A percentile compares a stretch with the other conserved stretches of the same genome.
Evolutionary conservation across 805 yeast species (phyloP).

Genomic region (Suhomyces emberorum): DNA sequence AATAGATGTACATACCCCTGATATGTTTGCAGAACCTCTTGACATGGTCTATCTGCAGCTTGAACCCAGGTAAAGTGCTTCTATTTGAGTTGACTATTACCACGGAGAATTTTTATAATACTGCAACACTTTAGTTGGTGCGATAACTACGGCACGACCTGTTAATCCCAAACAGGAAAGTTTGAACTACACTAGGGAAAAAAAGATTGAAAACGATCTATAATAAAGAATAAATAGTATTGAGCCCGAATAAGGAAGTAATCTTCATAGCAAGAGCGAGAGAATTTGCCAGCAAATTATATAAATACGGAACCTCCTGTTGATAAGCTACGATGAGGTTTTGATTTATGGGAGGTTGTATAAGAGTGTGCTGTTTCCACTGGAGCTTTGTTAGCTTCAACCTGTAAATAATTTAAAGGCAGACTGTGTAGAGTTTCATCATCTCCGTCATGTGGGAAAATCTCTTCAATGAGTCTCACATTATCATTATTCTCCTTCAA

Average conservation of each 20-base stretch:
- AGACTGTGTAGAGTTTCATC: slow-evolving; percentile 3
- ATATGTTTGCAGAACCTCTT: slow-evolving; percentile 2
- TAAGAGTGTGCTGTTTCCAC: not conserved
- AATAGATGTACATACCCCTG: slow-evolving; percentile 1
- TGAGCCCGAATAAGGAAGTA: too few relatives aligned
- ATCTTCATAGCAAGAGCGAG: too few relatives aligned
- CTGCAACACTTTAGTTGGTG: slow-evolving; percentile 5
- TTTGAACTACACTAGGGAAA: not conserved
- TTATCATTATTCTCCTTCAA: slow-evolving; percentile 1
- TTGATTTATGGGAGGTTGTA: not conserved
- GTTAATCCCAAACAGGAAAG: not conserved
- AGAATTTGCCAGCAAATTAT: slow-evolving; percentile 2
- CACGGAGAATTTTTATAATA: slow-evolving; percentile 5
- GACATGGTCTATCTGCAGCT: too few relatives aligned
- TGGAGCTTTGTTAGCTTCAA: not conserved
- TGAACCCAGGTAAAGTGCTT: too few relatives aligned
- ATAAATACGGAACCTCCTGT: slow-evolving; percentile 15
- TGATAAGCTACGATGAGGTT: slow-evolving; percentile 12
- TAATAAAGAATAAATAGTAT: too few relatives aligned
- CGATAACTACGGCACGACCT: slow-evolving; percentile 5
- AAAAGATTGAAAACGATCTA: not conserved
- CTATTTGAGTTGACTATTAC: too few relatives aligned
- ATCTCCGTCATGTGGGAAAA: slow-evolving; percentile 1
- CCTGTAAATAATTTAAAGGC: slow-evolving; percentile 5
- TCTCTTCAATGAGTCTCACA: slow-evolving; percentile 5